Evolutionary conservation across 495 filamentous ascomycete genomes (phyloP).

Genomic region (Trichocladium uniseriatum): DNA sequence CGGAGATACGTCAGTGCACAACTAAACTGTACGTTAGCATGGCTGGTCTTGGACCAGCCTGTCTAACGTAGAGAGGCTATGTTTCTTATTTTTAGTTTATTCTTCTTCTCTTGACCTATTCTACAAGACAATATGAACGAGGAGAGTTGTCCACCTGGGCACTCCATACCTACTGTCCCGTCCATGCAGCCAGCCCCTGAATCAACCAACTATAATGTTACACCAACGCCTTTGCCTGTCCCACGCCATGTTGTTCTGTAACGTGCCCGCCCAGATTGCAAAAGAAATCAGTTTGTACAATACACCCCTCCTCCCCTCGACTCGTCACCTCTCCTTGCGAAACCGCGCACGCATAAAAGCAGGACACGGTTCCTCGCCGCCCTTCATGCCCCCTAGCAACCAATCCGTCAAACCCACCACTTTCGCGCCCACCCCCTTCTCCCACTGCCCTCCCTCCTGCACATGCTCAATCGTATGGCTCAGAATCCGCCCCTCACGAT

Average conservation of each 20-base stretch:
- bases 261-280: background rate
- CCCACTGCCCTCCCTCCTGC: constrained; percentile 64
- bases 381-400: constrained; percentile 59
- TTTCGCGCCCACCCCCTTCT: constrained; percentile 48
- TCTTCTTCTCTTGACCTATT: background rate
- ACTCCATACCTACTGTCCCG: background rate
- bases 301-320: background rate
- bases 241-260: background rate
- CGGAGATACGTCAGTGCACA: constrained; percentile 35
- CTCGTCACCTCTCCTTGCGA: constrained; percentile 12
- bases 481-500: constrained; percentile 72
- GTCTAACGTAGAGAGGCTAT: background rate
- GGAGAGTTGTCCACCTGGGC: background rate
- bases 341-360: constrained; percentile 18
- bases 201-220: background rate
- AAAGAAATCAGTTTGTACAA: background rate
- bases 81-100: background rate
- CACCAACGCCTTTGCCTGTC: background rate
- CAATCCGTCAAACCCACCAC: constrained; percentile 85
- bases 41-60: background rate
- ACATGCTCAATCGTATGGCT: constrained; percentile 91
- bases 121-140: background rate
- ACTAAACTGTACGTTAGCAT: background rate
- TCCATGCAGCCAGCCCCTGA: too few species aligned
- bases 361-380: constrained; percentile 25